Evolutionary conservation across 2,329 filamentous ascomycete genomes (phyloP), one percentile per base, ranked within the genome.

Genomic region (Fusarium proliferatum): DNA sequence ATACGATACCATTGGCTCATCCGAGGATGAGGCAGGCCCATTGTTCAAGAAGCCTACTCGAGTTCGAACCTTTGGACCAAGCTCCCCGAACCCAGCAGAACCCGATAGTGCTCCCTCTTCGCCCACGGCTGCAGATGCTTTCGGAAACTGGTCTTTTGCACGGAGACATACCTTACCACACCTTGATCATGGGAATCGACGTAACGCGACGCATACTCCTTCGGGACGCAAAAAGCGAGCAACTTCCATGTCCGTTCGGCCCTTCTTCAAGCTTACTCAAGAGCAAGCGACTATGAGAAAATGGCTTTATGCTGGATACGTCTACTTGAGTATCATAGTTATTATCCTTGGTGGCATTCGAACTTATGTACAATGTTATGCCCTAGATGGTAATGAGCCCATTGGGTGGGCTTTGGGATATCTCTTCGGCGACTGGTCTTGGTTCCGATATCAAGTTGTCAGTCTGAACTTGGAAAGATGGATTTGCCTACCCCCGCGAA

Each of bases 401-500:
- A 89, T 99, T 49, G 94, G 96, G 5, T 99, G 96, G 96, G 95
- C 94, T 0, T 82, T 98, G 16, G 92, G 94, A 4, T 99, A 99
- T 81, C 84, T 98, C 6, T 89, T 98, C 69, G 95, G 96, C 17
- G 93, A 97, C 76, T 80, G 95, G 16, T 87, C 89, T 1, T 87
- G 86, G 78, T 90, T 98, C 74, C 88, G 95, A 30, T 91, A 92
- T 80, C 87, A 92, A 80, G 88, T 96, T 13, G 86, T 94, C 21
- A 88, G 87, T 67, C 87, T 89, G 68, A 90, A 92, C 69, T 85
- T 96, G 10, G 90, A 93, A 73, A 82, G 85, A 72, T 98, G 94
- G 94, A 91, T 96, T 52, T 89, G 88, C 33, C 86, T 97, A 0
- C 93, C 94, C 2, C 78, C 85, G 6, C 84, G 82, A 60, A 77